phyloP scores from a whole-genome alignment of 2,329 filamentous ascomycete genomes.

The Botryotinia globosa region DNA sequence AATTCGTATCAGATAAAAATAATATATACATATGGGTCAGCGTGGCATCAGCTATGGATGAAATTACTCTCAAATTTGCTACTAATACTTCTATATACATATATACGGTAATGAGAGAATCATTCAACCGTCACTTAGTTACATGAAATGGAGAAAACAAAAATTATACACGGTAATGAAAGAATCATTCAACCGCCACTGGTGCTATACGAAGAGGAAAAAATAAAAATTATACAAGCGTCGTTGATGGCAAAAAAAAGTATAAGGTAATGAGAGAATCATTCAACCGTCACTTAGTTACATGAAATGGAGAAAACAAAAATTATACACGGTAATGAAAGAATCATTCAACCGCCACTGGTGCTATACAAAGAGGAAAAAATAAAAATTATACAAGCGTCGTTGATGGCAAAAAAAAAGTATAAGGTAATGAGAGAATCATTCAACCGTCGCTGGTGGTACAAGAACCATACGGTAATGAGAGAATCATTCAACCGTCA shows the following conservation, averaged over 20 bases:
- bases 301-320: too few relatives aligned
- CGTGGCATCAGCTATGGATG: too few relatives aligned
- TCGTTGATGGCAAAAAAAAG: too few relatives aligned
- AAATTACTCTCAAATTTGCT: too few relatives aligned
- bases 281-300: background rate
- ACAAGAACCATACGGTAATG: background rate
- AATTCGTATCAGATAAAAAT: too few relatives aligned
- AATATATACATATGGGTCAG: too few relatives aligned
- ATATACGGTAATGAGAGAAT: background rate
- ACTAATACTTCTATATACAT: background rate
- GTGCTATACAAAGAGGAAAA: background rate
- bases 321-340: background rate
- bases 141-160: too few relatives aligned
- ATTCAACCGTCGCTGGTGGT: background rate
- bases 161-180: background rate
- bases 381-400: background rate
- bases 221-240: background rate
- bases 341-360: background rate
- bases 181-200: background rate
- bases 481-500: background rate
- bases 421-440: background rate
- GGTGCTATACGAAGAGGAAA: background rate
- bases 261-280: too few relatives aligned
- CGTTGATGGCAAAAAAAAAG: accelerated
- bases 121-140: background rate